These are phyloP conservation scores for Auricularia auricula-judae DNA, from an alignment of 768 basidiomycete species.

Conservation along the genomic window DNA sequence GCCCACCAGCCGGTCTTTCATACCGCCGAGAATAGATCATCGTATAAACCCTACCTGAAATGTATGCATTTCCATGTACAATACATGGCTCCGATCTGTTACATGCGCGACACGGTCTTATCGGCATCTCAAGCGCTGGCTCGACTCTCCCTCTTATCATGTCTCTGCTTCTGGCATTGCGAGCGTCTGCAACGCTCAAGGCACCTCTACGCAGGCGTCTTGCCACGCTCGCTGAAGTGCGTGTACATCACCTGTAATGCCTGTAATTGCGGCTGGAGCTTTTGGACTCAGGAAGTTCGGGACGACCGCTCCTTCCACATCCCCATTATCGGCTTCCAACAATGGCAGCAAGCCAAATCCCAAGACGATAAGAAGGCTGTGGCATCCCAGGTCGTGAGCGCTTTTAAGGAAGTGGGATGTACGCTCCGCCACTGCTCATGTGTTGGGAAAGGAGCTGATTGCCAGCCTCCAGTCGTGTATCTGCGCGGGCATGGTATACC, in stretches of 20 bases:
- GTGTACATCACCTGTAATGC: neutral
- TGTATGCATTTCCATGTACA: too few relatives aligned
- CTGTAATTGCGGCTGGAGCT: neutral
- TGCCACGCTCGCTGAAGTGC: constrained; percentile 14
- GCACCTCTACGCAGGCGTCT: constrained; percentile 3
- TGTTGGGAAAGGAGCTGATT: neutral
- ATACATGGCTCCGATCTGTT: neutral
- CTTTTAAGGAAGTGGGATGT: constrained; percentile 46
- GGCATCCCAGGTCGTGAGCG: constrained; percentile 60
- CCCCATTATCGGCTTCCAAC: constrained; percentile 70
- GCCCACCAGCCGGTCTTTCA: neutral
- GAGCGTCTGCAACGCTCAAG: neutral
- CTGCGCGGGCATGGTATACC: constrained; percentile 64
- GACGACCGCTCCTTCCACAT: constrained; percentile 42
- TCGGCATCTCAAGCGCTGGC: neutral
- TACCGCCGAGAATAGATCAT: neutral
- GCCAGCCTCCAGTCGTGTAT: constrained; percentile 51
- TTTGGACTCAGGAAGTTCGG: constrained; percentile 16
- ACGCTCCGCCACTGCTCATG: too few relatives aligned
- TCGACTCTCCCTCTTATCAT: neutral
- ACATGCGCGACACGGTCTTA: neutral
- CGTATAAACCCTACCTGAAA: too few relatives aligned
- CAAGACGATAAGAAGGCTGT: constrained; percentile 45
- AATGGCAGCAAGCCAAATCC: constrained; percentile 43
- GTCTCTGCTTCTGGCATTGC: neutral